A percentile compares a stretch with the other conserved stretches of the same genome.
These are phyloP conservation scores for Candida buenavistaensis DNA, from an alignment of 1,139 yeast genomes.

Conservation along the genomic window DNA sequence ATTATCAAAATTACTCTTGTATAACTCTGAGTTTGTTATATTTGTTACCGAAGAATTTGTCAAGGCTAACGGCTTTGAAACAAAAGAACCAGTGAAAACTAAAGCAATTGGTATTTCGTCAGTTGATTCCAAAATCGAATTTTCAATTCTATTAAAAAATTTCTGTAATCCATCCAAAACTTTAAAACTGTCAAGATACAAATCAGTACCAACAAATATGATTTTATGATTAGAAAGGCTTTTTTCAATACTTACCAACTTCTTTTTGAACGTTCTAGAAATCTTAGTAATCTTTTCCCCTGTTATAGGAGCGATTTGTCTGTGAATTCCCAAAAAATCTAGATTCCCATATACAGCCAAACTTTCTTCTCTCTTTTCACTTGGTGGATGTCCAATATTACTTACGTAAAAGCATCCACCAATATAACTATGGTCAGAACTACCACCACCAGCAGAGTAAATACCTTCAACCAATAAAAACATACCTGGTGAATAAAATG, in stretches of 20 bases:
- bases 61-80: constrained; percentile 58
- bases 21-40: constrained; percentile 50
- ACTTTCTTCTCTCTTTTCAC: constrained; percentile 69
- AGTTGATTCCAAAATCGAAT: constrained; percentile 30
- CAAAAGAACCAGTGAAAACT: constrained; percentile 57
- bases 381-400: constrained; percentile 83
- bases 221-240: constrained; percentile 56
- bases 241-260: constrained; percentile 57
- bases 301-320: constrained; percentile 34
- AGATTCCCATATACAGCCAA: constrained; percentile 73
- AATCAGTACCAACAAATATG: constrained; percentile 71
- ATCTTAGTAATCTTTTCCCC: constrained; percentile 43
- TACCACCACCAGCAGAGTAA: constrained; percentile 63
- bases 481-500: constrained; percentile 78
- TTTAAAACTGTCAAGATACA: constrained; percentile 60
- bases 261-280: constrained; percentile 57
- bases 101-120: constrained; percentile 54
- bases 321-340: constrained; percentile 73
- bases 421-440: constrained; percentile 26
- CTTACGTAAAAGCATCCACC: constrained; percentile 68
- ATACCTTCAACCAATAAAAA: constrained; percentile 84
- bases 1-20: constrained; percentile 73
- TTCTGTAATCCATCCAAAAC: constrained; percentile 63
- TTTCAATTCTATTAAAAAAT: constrained; percentile 51
- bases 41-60: constrained; percentile 42